Base-by-base conservation (phyloP, 371 early-diverging fungal genomes). In the Lichtheimia ramosa region DNA sequence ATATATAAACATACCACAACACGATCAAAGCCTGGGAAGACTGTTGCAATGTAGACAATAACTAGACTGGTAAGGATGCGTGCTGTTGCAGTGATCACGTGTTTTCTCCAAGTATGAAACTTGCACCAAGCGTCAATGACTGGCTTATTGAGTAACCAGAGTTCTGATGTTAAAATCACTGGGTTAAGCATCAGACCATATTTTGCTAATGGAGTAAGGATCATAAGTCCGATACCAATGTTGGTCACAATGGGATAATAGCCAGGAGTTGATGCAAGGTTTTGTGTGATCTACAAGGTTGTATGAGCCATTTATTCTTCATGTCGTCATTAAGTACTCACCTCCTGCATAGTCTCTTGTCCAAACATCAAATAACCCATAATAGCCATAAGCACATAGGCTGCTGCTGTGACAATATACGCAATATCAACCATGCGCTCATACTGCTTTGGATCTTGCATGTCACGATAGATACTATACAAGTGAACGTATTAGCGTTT, bases 311-410 rank as follows among this genome's bases (percentile, higher is more conserved):
- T 51, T 57, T 15, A 18, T 20, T 21, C 6, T n/a, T 15, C 28
- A 16, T 39, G n/a, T 41, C 41, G 21, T 21, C 42, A 42, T 43
- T 34, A 15, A n/a, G 24, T 16, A 40, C 27, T 51, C 68, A 82
- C 77, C 75, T 85, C 86, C 63, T 80, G 74, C 63, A 71, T 66
- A 8, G 79, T 74, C 15, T 59, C 69, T 43, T 68, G 58, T 1
- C 91, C 91, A 81, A 89, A 91, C 91, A 91, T 91, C 34, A 73
- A 21, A 65, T 89, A 91, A 16, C 91, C 89, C 52, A 70, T 58
- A 15, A 68, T 64, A 2, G 82, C 85, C 59, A 91, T 70, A 5
- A 60, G 54, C 3, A 79, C 20, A 63, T 88, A 89, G 2, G 85
- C 59, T 8, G 58, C 5, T 24, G 70, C 56, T 5, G 79, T 80